Evolutionary conservation across 208 protist species (phyloP), one percentile per base, ranked within the genome.

Genomic region (Wallacemonas collosoma): DNA sequence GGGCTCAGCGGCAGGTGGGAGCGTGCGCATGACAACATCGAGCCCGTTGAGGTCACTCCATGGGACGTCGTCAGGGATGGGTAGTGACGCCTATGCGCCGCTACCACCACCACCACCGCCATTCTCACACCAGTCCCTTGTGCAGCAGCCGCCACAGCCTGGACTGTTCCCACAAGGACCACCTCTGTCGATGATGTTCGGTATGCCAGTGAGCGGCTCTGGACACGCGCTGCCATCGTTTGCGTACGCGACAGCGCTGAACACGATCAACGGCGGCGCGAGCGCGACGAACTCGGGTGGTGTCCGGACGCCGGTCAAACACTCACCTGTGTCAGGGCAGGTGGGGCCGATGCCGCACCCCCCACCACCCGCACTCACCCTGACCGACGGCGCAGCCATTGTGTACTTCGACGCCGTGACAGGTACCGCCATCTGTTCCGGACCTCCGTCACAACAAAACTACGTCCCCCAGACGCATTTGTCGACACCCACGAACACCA

Each of bases 91-190:
- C 15, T 41, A 64, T 12, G 38, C 11, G 48, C 41, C 73, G 65
- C 43, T 26, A 36, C 36, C 2, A 15, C 4, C 55, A 54, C 40
- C 64, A 40, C 55, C 56, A 55, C 54, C 56, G 58, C 66, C 43
- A 9, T 26, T 26, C 26, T 56, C 65, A 47, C 62, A 35, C 39
- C 73, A 39, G 47, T 57, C 50, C 51, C 51, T n/a, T 12, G 45
- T 43, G 60, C 73, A 1, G 63, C 74, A 50, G 38, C 68, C 53
- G n/a, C 53, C 53, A 6, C 35, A 44, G 68, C 17, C 50, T 55
- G 6, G 39, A 65, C 9, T 35, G 65, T 58, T 36, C 53, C 9
- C 48, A 53, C 48, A 53, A 53, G 48, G 9, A 58, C n/a, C 53
- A 8, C 40, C 41, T 11, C 60, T 40, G 60, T 1, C 26, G 26